Percentiles rank a stretch among this genome's conserved stretches.
Evolutionary conservation across 2,329 filamentous ascomycete species (phyloP).

Genomic region (Pezicula rhizophila): DNA sequence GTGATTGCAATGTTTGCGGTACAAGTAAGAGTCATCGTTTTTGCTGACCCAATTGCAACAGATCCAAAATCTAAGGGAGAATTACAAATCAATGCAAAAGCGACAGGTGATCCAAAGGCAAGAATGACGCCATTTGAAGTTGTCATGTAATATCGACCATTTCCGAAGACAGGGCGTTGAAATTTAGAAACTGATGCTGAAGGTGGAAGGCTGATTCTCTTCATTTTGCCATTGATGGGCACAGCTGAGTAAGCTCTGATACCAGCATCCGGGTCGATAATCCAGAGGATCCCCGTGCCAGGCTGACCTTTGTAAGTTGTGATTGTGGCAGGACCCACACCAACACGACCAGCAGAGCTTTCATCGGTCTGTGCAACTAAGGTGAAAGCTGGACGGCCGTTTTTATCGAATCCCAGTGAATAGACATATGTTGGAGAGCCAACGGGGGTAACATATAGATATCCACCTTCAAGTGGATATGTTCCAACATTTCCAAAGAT

Average conservation of each 20-base stretch:
- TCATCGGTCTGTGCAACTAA: constrained; percentile 24
- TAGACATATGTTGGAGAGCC: constrained; percentile 26
- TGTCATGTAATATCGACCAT: constrained; percentile 33
- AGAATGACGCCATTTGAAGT: constrained; percentile 27
- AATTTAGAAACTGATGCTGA: constrained; percentile 34
- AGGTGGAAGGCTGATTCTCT: constrained; percentile 29
- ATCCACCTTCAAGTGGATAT: constrained; percentile 33
- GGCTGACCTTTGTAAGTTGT: constrained; percentile 29
- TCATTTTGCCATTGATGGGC: constrained; percentile 30
- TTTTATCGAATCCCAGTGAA: constrained; percentile 15
- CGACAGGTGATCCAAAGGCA: constrained; percentile 34
- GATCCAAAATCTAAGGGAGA: constrained; percentile 34
- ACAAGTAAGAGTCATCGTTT: constrained; percentile 29
- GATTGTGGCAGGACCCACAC: constrained; percentile 28
- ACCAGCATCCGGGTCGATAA: constrained; percentile 33
- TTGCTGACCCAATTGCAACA: constrained; percentile 28
- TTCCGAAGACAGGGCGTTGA: constrained; percentile 34
- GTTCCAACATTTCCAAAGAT: constrained; percentile 18
- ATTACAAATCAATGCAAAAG: constrained; percentile 34
- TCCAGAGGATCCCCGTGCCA: constrained; percentile 35
- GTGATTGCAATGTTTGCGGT: constrained; percentile 32
- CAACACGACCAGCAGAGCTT: constrained; percentile 22
- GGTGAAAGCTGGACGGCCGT: constrained; percentile 22
- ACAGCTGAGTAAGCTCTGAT: constrained; percentile 34
- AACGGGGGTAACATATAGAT: constrained; percentile 27